Conservation (phyloP, 2,329 filamentous ascomycete species). For the Cercospora zeae-maydis region DNA sequence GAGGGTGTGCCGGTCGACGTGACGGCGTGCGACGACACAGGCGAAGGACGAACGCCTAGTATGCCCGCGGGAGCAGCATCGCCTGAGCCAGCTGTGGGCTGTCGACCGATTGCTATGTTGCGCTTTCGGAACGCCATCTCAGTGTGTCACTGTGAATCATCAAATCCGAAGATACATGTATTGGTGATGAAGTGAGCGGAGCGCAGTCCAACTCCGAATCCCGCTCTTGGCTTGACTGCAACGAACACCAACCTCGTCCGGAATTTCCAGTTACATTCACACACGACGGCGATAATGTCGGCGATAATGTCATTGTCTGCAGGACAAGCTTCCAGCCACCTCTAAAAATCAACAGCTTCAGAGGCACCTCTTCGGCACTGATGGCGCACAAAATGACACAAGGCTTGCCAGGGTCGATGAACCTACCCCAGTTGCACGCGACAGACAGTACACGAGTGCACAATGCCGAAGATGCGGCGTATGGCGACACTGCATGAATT, state of each 20-base stretch:
- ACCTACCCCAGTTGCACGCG: not conserved
- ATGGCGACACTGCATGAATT: not conserved
- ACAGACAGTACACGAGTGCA: not conserved
- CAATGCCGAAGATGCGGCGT: not conserved
- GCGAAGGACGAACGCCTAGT: conserved; percentile 71
- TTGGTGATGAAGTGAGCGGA: not conserved
- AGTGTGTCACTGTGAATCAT: not conserved
- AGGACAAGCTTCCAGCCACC: not conserved
- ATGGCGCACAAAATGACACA: not conserved
- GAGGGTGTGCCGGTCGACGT: conserved; percentile 89
- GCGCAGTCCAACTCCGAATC: not conserved
- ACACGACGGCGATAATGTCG: not conserved
- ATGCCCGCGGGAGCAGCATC: not conserved
- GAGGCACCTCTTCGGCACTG: not conserved
- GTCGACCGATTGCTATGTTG: conserved; percentile 23
- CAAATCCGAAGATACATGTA: not conserved
- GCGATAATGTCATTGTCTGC: not conserved
- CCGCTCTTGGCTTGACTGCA: not conserved
- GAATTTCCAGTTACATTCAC: not conserved
- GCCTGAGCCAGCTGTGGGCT: not conserved
- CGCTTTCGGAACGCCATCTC: conserved; percentile 30
- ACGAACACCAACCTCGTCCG: not conserved
- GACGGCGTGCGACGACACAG: conserved; percentile 78
- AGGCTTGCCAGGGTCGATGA: not conserved
- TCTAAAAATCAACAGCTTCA: not conserved